Conservation (phyloP, 1,284 basidiomycete species). For the Moniliophthora roreri region DNA sequence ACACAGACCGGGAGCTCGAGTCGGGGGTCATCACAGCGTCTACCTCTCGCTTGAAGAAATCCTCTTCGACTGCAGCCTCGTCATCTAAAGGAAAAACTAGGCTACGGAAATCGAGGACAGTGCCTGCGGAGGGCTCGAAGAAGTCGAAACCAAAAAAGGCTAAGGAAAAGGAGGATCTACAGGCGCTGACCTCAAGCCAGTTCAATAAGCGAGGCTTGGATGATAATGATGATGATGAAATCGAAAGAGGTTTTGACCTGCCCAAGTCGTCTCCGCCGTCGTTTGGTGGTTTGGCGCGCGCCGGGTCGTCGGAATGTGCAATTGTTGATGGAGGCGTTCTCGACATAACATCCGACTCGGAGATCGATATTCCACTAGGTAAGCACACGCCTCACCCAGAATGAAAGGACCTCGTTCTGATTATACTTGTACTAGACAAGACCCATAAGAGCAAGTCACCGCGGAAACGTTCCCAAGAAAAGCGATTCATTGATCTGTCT, state of each 20-base stretch:
- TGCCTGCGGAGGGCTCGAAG: constrained; percentile 29
- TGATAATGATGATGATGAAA: constrained; percentile 56
- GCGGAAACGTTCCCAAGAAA: too few species aligned
- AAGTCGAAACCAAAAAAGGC: constrained; percentile 26
- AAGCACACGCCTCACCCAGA: neutral
- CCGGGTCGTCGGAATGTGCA: constrained; percentile 1
- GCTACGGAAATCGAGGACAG: constrained; percentile 35
- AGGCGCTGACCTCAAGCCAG: constrained; percentile 34
- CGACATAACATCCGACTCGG: constrained; percentile 8
- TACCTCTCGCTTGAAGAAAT: constrained; percentile 48
- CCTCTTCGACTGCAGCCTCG: constrained; percentile 34
- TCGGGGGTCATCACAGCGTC: constrained; percentile 44
- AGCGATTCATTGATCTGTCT: neutral
- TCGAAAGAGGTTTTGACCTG: constrained; percentile 35
- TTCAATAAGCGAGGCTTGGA: constrained; percentile 43
- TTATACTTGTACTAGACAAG: neutral
- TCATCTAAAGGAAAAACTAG: constrained; percentile 30
- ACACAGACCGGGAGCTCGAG: constrained; percentile 62
- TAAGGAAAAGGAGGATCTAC: constrained; percentile 26
- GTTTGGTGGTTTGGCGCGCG: neutral
- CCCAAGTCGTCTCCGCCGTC: neutral
- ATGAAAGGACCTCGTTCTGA: neutral
- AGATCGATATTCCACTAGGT: constrained; percentile 2
- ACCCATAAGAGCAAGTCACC: neutral
- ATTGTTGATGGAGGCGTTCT: constrained; percentile 5